Evolutionary conservation across 352 stramenopile genomes (phyloP).

Genomic region (Pythium plurisporium): DNA sequence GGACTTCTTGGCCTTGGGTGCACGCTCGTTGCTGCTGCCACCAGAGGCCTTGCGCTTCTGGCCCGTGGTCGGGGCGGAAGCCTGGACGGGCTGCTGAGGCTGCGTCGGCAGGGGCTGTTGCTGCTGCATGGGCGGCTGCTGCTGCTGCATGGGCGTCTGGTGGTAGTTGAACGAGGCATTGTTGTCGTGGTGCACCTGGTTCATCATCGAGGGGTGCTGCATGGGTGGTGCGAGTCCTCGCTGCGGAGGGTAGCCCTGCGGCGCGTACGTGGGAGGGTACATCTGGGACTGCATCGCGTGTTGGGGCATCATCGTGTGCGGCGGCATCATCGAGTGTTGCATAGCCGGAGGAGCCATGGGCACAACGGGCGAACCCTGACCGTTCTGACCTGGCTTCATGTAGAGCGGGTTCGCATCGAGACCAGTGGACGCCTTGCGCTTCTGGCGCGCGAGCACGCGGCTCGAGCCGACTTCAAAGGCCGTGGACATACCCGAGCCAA

Average conservation of each 20-base stretch:
- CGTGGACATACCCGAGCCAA: slow-evolving; percentile 82
- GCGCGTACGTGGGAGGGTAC: slow-evolving; percentile 15
- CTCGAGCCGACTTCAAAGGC: slow-evolving; percentile 83
- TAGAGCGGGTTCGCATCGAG: slow-evolving; percentile 31
- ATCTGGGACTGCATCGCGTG: slow-evolving; percentile 18
- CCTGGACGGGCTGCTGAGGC: slow-evolving; percentile 16
- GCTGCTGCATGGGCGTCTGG: slow-evolving; percentile 26
- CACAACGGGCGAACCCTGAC: slow-evolving; percentile 1
- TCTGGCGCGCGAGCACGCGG: slow-evolving; percentile 77
- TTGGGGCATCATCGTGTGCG: slow-evolving; percentile 18
- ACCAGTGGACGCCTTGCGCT: slow-evolving; percentile 69
- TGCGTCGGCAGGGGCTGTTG: slow-evolving; percentile 4
- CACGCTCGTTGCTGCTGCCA: background rate
- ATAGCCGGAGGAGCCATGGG: slow-evolving; percentile 9
- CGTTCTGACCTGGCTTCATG: slow-evolving; percentile 12
- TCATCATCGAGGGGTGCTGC: slow-evolving; percentile 51
- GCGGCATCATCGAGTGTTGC: slow-evolving; percentile 21
- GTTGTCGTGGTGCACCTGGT: slow-evolving; percentile 27
- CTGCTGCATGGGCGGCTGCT: slow-evolving; percentile 13
- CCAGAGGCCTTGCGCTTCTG: slow-evolving; percentile 21
- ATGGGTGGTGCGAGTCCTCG: slow-evolving; percentile 47
- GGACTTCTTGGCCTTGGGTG: slow-evolving; percentile 27
- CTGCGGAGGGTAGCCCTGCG: slow-evolving; percentile 10
- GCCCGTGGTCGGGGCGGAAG: background rate
- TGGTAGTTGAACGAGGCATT: slow-evolving; percentile 30